A percentile compares a stretch with the other conserved stretches of the same genome.
These are phyloP conservation scores for Lipomyces spencermartinsiae DNA, from an alignment of 805 yeast genomes.

Conservation along the genomic window DNA sequence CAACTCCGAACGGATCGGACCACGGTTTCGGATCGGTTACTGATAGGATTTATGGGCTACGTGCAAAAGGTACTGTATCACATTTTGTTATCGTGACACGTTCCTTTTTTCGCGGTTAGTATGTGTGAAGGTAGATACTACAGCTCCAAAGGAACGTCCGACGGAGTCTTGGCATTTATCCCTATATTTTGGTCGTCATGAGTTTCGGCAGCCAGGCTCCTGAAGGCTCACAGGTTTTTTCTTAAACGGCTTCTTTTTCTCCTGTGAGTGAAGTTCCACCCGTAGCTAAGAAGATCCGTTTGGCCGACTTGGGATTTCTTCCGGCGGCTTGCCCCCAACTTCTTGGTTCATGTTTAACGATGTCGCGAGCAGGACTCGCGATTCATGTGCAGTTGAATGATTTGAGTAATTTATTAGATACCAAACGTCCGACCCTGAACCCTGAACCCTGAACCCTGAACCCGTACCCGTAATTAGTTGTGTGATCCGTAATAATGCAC, in stretches of 20 bases:
- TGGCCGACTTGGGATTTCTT: neutral
- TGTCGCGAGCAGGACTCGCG: neutral
- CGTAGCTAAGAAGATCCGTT: constrained; percentile 6
- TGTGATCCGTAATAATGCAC: no score
- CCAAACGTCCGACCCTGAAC: no score
- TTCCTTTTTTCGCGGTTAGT: constrained; percentile 1
- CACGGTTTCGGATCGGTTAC: neutral
- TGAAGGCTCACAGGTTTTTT: constrained; percentile 10
- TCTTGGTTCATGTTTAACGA: neutral
- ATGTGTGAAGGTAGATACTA: constrained; percentile 5
- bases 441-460: no score
- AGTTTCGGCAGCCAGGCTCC: constrained; percentile 3
- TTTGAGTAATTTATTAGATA: no score
- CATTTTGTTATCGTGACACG: neutral
- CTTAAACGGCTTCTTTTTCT: constrained; percentile 11
- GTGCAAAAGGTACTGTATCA: constrained; percentile 7
- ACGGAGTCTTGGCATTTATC: neutral
- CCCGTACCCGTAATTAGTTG: no score
- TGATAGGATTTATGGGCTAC: neutral
- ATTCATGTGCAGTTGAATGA: neutral
- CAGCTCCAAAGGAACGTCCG: constrained; percentile 1
- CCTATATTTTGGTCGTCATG: neutral
- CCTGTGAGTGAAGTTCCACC: constrained; percentile 13
- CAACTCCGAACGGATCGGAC: neutral
- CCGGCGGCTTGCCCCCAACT: neutral